Evolutionary conservation across 140 eudicot species (phyloP).

Genomic region (Stevia rebaudiana): DNA sequence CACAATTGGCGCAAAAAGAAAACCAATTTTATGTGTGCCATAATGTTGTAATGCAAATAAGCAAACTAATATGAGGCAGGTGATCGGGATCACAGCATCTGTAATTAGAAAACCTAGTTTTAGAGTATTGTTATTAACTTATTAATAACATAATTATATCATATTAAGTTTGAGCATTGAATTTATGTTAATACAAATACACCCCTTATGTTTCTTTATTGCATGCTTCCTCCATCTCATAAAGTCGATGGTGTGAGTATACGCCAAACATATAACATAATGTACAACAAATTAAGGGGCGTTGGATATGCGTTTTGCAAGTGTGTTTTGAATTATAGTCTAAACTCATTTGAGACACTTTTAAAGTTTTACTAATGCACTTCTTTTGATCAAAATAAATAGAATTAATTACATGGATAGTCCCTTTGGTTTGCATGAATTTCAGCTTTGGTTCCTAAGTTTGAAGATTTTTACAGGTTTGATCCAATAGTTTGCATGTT

Average conservation of each 20-base stretch:
- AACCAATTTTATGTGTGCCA: slow-evolving; percentile 86
- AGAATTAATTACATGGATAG: too few species aligned
- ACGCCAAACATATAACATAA: neutral
- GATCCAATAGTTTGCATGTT: too few species aligned
- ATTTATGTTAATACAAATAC: neutral
- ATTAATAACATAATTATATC: neutral
- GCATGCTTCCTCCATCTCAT: neutral
- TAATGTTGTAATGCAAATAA: slow-evolving; percentile 88
- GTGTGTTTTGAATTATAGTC: neutral
- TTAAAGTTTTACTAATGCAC: too few species aligned
- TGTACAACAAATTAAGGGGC: neutral
- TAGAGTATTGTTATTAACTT: slow-evolving; percentile 4
- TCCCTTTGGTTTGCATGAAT: too few species aligned
- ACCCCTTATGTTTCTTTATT: neutral
- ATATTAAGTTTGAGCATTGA: neutral
- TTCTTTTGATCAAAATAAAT: too few species aligned
- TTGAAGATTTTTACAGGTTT: too few species aligned
- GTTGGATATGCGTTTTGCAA: too few species aligned
- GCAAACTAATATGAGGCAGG: slow-evolving; percentile 82
- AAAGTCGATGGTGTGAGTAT: neutral
- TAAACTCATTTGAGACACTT: too few species aligned
- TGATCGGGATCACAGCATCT: slow-evolving; percentile 86
- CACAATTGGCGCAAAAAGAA: slow-evolving; percentile 75
- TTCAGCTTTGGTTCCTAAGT: too few species aligned
- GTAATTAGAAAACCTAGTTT: slow-evolving; percentile 20